Evolutionary conservation across 176 grass and related monocot genomes (phyloP).

Genomic region (Pontederia crassipes): DNA sequence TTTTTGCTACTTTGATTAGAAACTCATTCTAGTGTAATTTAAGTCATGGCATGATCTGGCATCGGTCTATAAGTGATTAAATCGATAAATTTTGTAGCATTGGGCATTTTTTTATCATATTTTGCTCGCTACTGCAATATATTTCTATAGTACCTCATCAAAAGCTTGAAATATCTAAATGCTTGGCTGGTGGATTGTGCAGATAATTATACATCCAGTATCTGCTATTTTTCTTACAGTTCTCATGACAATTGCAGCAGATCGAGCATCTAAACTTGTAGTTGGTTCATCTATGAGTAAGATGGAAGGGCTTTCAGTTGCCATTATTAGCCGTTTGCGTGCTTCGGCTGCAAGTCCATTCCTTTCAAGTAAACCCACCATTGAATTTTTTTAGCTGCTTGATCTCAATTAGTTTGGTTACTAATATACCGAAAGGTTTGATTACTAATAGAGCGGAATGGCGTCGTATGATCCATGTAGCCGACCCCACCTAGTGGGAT

Average conservation of each 20-base stretch:
- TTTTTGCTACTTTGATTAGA: too few species aligned
- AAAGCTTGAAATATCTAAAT: slow-evolving; percentile 23
- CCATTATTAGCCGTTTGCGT: slow-evolving; percentile 12
- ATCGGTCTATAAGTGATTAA: too few species aligned
- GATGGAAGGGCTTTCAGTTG: slow-evolving; percentile 16
- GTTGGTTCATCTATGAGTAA: slow-evolving; percentile 22
- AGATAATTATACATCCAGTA: slow-evolving; percentile 15
- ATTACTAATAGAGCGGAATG: too few species aligned
- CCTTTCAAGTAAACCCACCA: slow-evolving; percentile 18
- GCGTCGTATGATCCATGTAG: too few species aligned
- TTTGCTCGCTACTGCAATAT: neutral
- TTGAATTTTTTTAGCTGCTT: slow-evolving; percentile 1
- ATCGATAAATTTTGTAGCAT: too few species aligned
- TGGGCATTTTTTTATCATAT: neutral
- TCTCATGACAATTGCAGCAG: slow-evolving; percentile 21
- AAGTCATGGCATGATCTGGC: too few species aligned
- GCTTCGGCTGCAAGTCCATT: slow-evolving; percentile 12
- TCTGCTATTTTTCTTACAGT: slow-evolving; percentile 15
- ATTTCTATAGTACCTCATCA: slow-evolving; percentile 10
- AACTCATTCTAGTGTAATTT: too few species aligned
- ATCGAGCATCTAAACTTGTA: slow-evolving; percentile 17
- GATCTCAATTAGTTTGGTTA: slow-evolving; percentile 15
- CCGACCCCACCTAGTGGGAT: too few species aligned
- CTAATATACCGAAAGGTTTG: too few species aligned
- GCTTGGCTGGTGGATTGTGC: slow-evolving; percentile 23